Conservation (phyloP, 225 moss, liverwort and hornwort genomes). For the Rhytidiadelphus loreus region DNA sequence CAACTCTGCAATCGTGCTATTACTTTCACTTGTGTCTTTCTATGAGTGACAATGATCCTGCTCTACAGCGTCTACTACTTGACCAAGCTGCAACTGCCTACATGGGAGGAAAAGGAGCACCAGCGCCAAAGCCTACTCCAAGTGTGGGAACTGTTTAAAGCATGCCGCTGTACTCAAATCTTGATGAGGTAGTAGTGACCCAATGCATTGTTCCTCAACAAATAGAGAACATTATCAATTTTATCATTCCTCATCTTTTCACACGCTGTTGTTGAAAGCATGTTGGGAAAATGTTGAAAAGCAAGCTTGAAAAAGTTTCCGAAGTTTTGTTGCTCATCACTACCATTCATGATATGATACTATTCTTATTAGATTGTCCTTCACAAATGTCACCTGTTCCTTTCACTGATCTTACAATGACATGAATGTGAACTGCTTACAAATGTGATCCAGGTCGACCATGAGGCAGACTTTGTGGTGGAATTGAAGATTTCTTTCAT, state of each 20-base stretch:
- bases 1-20: not conserved
- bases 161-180: not conserved
- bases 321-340: not conserved
- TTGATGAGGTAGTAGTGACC: not conserved
- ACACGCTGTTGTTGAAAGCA: not conserved
- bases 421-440: not conserved
- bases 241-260: not conserved
- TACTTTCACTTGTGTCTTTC: not conserved
- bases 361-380: not conserved
- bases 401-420: not conserved
- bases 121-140: slow-evolving; percentile 25
- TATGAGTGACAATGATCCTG: not conserved
- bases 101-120: slow-evolving; percentile 53
- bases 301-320: not conserved
- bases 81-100: slow-evolving; percentile 51
- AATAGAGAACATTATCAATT: not conserved
- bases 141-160: not conserved
- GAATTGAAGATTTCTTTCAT: not conserved
- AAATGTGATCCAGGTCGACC: not conserved
- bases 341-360: not conserved
- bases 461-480: not conserved
- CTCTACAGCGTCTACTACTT: slow-evolving; percentile 36
- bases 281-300: not conserved
- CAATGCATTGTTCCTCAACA: not conserved
- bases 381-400: not conserved